A percentile compares a stretch with the other conserved stretches of the same genome.
These are phyloP conservation scores for Ustilago xerochloae DNA, from an alignment of 1,284 basidiomycete species.

Conservation along the genomic window DNA sequence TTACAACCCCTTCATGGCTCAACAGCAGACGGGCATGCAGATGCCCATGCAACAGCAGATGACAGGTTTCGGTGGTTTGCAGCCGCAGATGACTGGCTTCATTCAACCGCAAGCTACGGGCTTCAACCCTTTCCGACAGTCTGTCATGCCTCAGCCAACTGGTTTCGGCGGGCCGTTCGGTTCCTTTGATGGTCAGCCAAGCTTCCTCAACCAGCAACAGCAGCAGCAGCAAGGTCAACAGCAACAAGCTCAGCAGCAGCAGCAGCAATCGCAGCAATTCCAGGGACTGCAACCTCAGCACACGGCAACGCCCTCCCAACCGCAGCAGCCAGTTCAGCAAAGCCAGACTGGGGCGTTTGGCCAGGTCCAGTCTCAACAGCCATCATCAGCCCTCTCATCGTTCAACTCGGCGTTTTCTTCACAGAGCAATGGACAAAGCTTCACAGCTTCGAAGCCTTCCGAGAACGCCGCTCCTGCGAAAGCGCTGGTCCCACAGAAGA, in stretches of 20 bases:
- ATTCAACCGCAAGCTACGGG: slow-evolving; percentile 80
- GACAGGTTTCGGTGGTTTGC: slow-evolving; percentile 71
- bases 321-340: slow-evolving; percentile 34
- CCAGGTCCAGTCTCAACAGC: slow-evolving; percentile 13
- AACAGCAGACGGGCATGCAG: slow-evolving; percentile 47
- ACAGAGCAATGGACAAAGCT: slow-evolving; percentile 18
- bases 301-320: slow-evolving; percentile 51
- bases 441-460: slow-evolving; percentile 69
- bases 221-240: slow-evolving; percentile 35
- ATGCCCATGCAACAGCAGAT: slow-evolving; percentile 72
- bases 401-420: slow-evolving; percentile 75
- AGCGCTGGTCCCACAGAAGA: slow-evolving; percentile 84
- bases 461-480: slow-evolving; percentile 63
- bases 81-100: slow-evolving; percentile 69
- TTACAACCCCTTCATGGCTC: slow-evolving; percentile 70
- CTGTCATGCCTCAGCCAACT: slow-evolving; percentile 61
- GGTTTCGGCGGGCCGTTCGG: slow-evolving; percentile 43
- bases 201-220: slow-evolving; percentile 29
- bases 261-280: slow-evolving; percentile 20
- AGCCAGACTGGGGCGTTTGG: slow-evolving; percentile 8
- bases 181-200: slow-evolving; percentile 30
- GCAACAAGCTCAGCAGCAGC: slow-evolving; percentile 21
- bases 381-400: slow-evolving; percentile 37
- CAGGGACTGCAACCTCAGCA: slow-evolving; percentile 34
- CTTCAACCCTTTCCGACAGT: slow-evolving; percentile 76